Base-by-base conservation (phyloP, 805 yeast genomes). In the Lipomyces yamanashiensis region DNA sequence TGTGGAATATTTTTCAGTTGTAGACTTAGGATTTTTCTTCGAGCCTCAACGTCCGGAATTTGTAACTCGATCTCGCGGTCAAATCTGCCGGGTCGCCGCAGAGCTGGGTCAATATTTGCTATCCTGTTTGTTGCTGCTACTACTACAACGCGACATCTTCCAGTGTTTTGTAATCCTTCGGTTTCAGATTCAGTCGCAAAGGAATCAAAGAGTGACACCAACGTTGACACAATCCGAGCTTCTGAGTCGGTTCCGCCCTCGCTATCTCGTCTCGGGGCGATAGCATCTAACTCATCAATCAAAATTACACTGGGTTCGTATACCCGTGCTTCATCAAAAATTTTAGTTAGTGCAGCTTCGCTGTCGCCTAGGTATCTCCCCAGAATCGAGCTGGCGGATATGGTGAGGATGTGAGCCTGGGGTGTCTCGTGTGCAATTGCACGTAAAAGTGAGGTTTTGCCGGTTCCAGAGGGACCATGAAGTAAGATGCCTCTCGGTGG, bases 391-490 rank as follows among this genome's bases (percentile, higher is more conserved):
- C 98, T 96, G 0, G 98, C 97, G 73, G 89, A 89, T 28, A 95
- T 87, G 2, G 89, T 86, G 51, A 95, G 80, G 0, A 93, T 86
- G 75, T 93, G 99, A 0, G 96, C 96, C 7, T 47, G 47, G 65
- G 87, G 82, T 1, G 76, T 67, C 63, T 88, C 93, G 66, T 85
- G 81, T 0, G 97, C 96, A 9, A 93, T 86, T 34, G 96, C 88
- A 59, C 89, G 82, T 43, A 95, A 79, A 7, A 95, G 80, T 90
- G 92, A 85, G 0, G 98, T 89, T 74, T 93, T 93, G 57, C 99
- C 99, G 0, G 98, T 93, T 2, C 99, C 99, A 1, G 98, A 95
- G 2, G 98, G 96, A 0, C 99, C 99, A 77, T 93, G 96, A 12
- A 93, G 76, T 15, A 93, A 77, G n/a, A 93, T 85, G 41, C 99